Evolutionary conservation across 1,284 basidiomycete species (phyloP), one percentile per base, ranked within the genome.

Genomic region (Puccinia hordei): DNA sequence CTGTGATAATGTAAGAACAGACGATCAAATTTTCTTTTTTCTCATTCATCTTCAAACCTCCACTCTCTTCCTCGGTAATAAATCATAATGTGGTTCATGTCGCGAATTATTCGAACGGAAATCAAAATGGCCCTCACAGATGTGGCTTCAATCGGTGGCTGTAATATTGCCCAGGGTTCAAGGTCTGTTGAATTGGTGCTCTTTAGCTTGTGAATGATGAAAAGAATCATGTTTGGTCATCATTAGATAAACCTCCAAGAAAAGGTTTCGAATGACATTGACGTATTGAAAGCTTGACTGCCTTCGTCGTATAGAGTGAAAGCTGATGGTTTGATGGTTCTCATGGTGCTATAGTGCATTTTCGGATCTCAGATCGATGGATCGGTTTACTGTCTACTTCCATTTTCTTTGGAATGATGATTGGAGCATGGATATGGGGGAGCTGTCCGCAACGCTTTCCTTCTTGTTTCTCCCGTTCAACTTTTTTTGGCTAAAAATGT

Each of bases 381-480:
- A 92, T 94, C 80, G 93, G 93, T 49, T 85, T 89, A 0, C 86
- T 94, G 1, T 93, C 91, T 0, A 91, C 92, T 2, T 90, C 90
- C 10, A 92, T 93, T 89, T 93, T 94, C 85, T 90, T 90, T 9
- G 93, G 96, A 57, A 98, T 98, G 96, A 97, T 97, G 93, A 86
- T 98, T 80, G 95, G 95, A 4, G 94, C 94, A 0, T 87, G 96
- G 13, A 83, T 81, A 0, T 85, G 85, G 85, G 85, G 85, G 3
- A 82, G 82, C 53, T 83, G 82, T 82, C 57, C 80, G 81, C 73
- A 35, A 73, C n/a, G 46, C 17, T 33, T 73, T 73, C 12, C 10
- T 24, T 69, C 12, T 49, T 27, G 2, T 73, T 3, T 12, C 17
- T 33, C 35, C 30, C 10, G 19, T 12, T 71, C 19, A 6, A 8